phyloP scores from a whole-genome alignment of 306 rosid genomes.

The Cicer cuneatum region DNA sequence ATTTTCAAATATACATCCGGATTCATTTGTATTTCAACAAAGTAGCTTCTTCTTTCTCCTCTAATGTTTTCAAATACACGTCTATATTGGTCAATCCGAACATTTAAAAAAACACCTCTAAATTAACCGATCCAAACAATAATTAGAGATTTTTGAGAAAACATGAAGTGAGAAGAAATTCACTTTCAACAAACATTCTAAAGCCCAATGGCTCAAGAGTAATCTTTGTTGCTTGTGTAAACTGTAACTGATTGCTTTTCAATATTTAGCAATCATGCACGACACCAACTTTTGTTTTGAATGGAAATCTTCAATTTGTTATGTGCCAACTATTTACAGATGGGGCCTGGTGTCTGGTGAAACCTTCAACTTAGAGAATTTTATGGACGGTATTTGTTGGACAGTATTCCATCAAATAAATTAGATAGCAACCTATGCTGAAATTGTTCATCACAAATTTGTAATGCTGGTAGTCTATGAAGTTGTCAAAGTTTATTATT shows the following conservation, averaged over 20 bases:
- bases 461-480: constrained; percentile 31
- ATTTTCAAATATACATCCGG: too few relatives aligned
- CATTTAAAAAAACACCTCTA: too few relatives aligned
- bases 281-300: constrained; percentile 7
- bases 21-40: too few relatives aligned
- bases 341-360: constrained; percentile 43
- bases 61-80: too few relatives aligned
- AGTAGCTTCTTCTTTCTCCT: too few relatives aligned
- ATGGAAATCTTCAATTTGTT: neutral
- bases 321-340: constrained; percentile 19
- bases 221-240: constrained; percentile 2
- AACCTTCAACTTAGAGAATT: constrained; percentile 6
- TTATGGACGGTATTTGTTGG: constrained; percentile 24
- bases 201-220: neutral
- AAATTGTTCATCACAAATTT: constrained; percentile 39
- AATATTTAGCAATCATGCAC: constrained; percentile 5
- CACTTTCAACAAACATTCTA: neutral
- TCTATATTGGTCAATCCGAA: too few relatives aligned
- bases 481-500: constrained; percentile 26
- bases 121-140: too few relatives aligned
- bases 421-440: constrained; percentile 44
- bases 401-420: constrained; percentile 31
- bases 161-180: too few relatives aligned
- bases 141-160: too few relatives aligned
- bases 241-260: neutral